Base-by-base conservation (phyloP, 169 alveolate genomes). In the Eimeria necatrix region DNA sequence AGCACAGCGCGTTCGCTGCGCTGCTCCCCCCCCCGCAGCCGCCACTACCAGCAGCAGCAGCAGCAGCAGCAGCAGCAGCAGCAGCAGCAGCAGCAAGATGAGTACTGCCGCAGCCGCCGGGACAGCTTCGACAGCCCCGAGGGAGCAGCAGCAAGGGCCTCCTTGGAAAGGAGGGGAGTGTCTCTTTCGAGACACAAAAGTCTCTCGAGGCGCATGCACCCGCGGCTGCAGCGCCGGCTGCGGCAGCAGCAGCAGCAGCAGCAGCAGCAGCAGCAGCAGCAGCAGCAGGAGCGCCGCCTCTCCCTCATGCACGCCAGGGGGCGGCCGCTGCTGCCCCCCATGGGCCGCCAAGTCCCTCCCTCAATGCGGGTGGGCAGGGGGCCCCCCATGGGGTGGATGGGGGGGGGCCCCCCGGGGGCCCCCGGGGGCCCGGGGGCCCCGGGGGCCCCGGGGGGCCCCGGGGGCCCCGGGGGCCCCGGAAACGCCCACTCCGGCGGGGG, bases 181-280 rank as follows among this genome's bases (percentile, higher is more conserved):
- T 7, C 59, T 41, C 56, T 74, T 7, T 53, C 22, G 7, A 16
- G 10, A 26, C 32, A 3, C 26, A 53, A n/a, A 49, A 8, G 85
- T 41, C 85, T 46, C 85, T 56, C 85, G 22, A 49, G 85, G 7
- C 7, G 60, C 85, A 26, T 26, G 59, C 59, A 74, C 48, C 59
- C 85, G 22, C 56, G 85, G 32, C 59, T 41, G 56, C 56, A 2
- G 60, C 78, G 46, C 4, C 41, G 46, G 78, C 78, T 2, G 3
- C 78, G 26, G 78, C 48, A 68, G 78, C 78, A 68, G 78, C 78
- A 68, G 78, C 48, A 68, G 78, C 78, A 68, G 78, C 48, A 68
- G 78, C 78, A 68, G 46, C 48, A 68, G 78, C 48, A 4, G 46
- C 83, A 71, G 52, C 83, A 71, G 46, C 83, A 71, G 49, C 83